Percentiles rank a stretch among this genome's conserved stretches.
These are phyloP conservation scores for Clonostachys byssicola DNA, from an alignment of 2,329 filamentous ascomycete species.

Conservation along the genomic window DNA sequence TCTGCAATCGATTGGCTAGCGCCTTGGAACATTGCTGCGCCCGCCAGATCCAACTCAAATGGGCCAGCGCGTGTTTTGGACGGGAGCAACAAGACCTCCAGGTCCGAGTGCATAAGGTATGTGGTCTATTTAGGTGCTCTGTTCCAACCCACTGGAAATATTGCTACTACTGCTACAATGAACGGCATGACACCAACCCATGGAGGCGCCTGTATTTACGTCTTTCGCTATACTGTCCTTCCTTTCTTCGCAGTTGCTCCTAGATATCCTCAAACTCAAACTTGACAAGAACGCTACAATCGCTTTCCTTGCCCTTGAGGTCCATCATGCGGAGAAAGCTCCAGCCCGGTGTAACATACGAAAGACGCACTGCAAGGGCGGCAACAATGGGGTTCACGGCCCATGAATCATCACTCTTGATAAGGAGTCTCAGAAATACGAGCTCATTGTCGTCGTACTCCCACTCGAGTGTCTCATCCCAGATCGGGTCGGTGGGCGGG, in stretches of 20 bases:
- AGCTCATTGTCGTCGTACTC: constrained; percentile 65
- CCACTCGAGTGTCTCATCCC: constrained; percentile 65
- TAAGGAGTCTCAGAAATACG: constrained; percentile 57
- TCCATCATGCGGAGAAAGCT: constrained; percentile 62
- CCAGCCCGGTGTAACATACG: constrained; percentile 55
- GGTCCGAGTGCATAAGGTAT: too few species aligned
- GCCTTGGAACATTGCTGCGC: too few species aligned
- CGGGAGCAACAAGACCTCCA: too few species aligned
- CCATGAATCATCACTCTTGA: constrained; percentile 65
- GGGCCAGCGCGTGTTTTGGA: too few species aligned
- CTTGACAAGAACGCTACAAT: constrained; percentile 55
- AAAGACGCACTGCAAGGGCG: constrained; percentile 54
- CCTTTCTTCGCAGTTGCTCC: not conserved
- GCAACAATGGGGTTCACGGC: constrained; percentile 58
- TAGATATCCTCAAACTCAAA: constrained; percentile 47
- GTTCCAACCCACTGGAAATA: not conserved
- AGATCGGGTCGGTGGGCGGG: constrained; percentile 55
- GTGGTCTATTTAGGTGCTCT: too few species aligned
- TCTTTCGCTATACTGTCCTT: not conserved
- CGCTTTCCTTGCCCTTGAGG: constrained; percentile 59
- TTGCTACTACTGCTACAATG: not conserved
- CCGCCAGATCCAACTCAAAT: too few species aligned
- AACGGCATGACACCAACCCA: not conserved
- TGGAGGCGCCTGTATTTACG: not conserved
- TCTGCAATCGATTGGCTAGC: too few species aligned